A percentile compares a stretch with the other conserved stretches of the same genome.
Evolutionary conservation across 1,284 basidiomycete species (phyloP).

Genomic region (Ustilago bromivora): DNA sequence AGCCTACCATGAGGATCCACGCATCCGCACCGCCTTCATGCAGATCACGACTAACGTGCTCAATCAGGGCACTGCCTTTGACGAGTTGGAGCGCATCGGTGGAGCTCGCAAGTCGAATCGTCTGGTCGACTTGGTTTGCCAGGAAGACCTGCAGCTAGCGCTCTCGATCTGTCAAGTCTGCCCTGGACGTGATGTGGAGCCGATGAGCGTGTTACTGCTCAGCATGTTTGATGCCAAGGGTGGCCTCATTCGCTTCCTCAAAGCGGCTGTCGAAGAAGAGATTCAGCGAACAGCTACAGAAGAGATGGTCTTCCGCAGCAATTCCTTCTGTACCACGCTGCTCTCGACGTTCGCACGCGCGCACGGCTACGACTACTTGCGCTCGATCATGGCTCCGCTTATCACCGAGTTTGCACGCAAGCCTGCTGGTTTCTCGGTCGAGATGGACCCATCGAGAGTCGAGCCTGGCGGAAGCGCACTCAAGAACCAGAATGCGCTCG

Average conservation of each 20-base stretch:
- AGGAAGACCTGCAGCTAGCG: conserved; percentile 59
- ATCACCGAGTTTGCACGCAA: conserved; percentile 62
- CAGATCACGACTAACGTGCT: conserved; percentile 88
- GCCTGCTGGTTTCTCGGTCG: conserved; percentile 62
- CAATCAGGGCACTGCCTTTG: conserved; percentile 75
- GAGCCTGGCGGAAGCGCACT: conserved; percentile 55
- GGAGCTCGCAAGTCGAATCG: conserved; percentile 52
- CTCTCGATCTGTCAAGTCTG: conserved; percentile 61
- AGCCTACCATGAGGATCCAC: conserved; percentile 81
- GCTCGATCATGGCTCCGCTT: conserved; percentile 63
- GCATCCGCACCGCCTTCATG: conserved; percentile 84
- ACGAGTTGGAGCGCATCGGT: conserved; percentile 61
- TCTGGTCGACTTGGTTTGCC: conserved; percentile 60
- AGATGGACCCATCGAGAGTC: conserved; percentile 61
- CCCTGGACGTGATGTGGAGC: conserved; percentile 54
- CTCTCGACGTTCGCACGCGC: conserved; percentile 61
- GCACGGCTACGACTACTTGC: conserved; percentile 67
- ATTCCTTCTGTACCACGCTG: conserved; percentile 63
- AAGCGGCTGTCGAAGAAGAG: conserved; percentile 60
- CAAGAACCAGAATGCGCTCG: conserved; percentile 59
- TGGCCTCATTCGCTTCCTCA: conserved; percentile 62
- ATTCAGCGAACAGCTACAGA: conserved; percentile 58
- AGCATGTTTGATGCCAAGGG: conserved; percentile 65
- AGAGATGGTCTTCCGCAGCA: conserved; percentile 67
- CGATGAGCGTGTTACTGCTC: conserved; percentile 55